Percentiles rank a stretch among this genome's conserved stretches.
phyloP scores from a whole-genome alignment of 2,329 filamentous ascomycete genomes.

The Lasiodiplodia gonubiensis region DNA sequence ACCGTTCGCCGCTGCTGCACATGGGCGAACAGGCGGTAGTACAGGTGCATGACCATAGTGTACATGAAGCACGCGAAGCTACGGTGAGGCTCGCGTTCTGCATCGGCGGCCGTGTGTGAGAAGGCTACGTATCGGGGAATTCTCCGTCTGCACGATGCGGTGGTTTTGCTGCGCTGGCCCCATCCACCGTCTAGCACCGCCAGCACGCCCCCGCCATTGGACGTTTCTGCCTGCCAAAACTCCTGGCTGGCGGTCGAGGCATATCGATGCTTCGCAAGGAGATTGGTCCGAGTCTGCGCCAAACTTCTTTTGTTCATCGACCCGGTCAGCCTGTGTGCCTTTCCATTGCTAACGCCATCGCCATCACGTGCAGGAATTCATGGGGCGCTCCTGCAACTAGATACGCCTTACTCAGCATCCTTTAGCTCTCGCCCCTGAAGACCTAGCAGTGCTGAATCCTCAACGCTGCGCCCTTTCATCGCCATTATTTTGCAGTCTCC shows the following conservation, averaged over 20 bases:
- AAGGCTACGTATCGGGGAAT: constrained; percentile 11
- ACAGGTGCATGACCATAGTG: background rate
- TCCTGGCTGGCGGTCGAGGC: background rate
- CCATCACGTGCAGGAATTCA: constrained; percentile 26
- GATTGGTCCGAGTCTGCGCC: background rate
- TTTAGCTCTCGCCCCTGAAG: constrained; percentile 16
- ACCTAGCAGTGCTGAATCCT: background rate
- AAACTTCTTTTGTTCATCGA: background rate
- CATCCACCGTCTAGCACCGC: constrained; percentile 8
- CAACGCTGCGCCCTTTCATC: constrained; percentile 18
- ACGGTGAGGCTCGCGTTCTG: background rate
- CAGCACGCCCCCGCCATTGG: constrained; percentile 4
- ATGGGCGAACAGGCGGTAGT: background rate
- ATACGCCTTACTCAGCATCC: constrained; percentile 11
- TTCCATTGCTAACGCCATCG: constrained; percentile 7
- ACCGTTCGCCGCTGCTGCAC: background rate
- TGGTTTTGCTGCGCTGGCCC: constrained; percentile 22
- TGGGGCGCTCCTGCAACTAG: constrained; percentile 19
- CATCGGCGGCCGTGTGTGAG: constrained; percentile 1
- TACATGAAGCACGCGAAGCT: constrained; percentile 5
- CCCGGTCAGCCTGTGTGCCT: background rate
- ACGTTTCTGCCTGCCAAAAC: background rate
- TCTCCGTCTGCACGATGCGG: constrained; percentile 15
- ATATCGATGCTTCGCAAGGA: background rate
- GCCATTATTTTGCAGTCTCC: background rate